Evolutionary conservation across 768 basidiomycete genomes (phyloP), one percentile per base, ranked within the genome.

Genomic region (Amanita molliuscula): DNA sequence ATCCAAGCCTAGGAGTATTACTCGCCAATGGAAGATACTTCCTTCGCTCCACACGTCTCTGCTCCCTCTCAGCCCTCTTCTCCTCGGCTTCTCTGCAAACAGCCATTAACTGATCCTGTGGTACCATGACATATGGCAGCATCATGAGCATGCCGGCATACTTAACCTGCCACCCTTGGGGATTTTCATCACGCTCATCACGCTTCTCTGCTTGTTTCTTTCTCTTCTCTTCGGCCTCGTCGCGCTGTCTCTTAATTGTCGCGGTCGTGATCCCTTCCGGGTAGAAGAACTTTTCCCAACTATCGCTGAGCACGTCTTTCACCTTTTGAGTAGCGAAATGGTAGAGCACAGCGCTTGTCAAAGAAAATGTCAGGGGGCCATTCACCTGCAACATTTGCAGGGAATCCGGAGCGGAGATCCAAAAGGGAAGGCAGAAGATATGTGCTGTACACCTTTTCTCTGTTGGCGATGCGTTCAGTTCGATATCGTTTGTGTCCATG

Each of bases 41-140:
- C 29, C 3, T 23, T 23, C 40, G 53, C 18, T 55, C 31, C 48
- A 52, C 54, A 21, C 43, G 50, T 44, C 40, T 47, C 36, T 52
- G 49, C 47, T 59, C 53, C 28, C 3, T 41, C 33, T 28, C 43
- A 25, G 52, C 40, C 15, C 51, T 50, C 40, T 47, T 52, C 46
- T 50, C 51, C 26, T 50, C n/a, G 3, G 42, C 48, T 28, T 55
- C 48, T 47, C 35, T 57, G 15, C 57, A 44, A 44, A 34, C 49
- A 35, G 43, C 44, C 45, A 42, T 31, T 41, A 55, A 45, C 47
- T 57, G n/a, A 10, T 50, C 42, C 44, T 10, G 47, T 45, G 54
- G 56, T 4, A 57, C 47, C 40, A 40, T 31, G 16, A 38, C 18
- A 18, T 38, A 38, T 18, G 36, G 16, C 36, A 38, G 20, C n/a